These are phyloP conservation scores for Suhomyces bolitotheri DNA, from an alignment of 1,139 yeast genomes.

Conservation along the genomic window DNA sequence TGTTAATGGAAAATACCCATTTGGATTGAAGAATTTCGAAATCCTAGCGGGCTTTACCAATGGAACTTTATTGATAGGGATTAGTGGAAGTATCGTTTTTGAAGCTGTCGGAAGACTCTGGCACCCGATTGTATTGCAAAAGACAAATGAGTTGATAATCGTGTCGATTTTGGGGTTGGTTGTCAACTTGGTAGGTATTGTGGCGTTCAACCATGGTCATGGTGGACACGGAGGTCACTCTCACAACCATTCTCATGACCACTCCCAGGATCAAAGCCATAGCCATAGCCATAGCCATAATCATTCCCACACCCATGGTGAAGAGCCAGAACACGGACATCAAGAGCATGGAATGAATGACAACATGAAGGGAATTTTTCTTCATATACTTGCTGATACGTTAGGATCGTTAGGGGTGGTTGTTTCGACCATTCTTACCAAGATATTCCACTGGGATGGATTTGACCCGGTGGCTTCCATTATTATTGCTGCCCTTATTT, in stretches of 20 bases:
- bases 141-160: constrained; percentile 80
- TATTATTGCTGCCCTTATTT: constrained; percentile 77
- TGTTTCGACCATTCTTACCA: constrained; percentile 71
- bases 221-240: constrained; percentile 28
- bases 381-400: constrained; percentile 93
- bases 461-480: constrained; percentile 93
- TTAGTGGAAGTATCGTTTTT: constrained; percentile 81
- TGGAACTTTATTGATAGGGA: constrained; percentile 84
- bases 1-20: constrained; percentile 75
- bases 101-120: constrained; percentile 83
- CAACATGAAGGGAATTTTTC: constrained; percentile 91
- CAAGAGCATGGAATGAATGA: constrained; percentile 52
- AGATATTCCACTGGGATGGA: constrained; percentile 57
- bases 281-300: constrained; percentile 11
- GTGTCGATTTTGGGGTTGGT: constrained; percentile 82
- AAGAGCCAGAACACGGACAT: constrained; percentile 14
- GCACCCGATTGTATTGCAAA: constrained; percentile 73
- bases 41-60: constrained; percentile 94
- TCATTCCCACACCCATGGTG: constrained; percentile 6
- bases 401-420: constrained; percentile 97
- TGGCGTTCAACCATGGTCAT: constrained; percentile 86
- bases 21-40: constrained; percentile 82
- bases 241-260: constrained; percentile 30
- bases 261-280: constrained; percentile 15
- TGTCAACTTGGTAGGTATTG: constrained; percentile 88